Percentiles rank a stretch among this genome's conserved stretches.
Conservation (phyloP, 2,329 filamentous ascomycete genomes). For the Colletotrichum shisoi region DNA sequence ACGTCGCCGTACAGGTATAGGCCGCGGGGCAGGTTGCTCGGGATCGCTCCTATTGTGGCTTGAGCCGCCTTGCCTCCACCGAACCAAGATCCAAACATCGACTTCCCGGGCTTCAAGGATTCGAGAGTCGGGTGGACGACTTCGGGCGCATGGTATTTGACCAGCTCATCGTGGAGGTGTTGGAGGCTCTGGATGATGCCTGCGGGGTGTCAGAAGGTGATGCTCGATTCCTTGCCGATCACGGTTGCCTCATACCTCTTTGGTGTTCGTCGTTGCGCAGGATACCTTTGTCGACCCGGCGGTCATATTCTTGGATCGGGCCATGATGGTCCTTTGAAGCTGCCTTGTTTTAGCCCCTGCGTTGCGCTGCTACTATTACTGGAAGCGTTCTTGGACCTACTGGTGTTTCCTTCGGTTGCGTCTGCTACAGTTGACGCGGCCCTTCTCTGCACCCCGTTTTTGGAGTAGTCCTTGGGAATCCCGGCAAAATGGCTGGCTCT, state of each 20-base stretch:
- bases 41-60: slow-evolving; percentile 62
- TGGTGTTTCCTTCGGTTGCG: slow-evolving; percentile 25
- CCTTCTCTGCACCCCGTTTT: slow-evolving; percentile 24
- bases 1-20: slow-evolving; percentile 97
- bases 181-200: slow-evolving; percentile 90
- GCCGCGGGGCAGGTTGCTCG: slow-evolving; percentile 80
- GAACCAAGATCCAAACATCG: slow-evolving; percentile 69
- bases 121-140: slow-evolving; percentile 82
- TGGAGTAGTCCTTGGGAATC: slow-evolving; percentile 1
- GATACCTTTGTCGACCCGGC: slow-evolving; percentile 74
- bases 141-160: slow-evolving; percentile 73
- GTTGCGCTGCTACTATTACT: neutral
- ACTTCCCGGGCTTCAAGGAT: slow-evolving; percentile 64
- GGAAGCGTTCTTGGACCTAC: slow-evolving; percentile 8
- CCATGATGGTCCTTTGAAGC: slow-evolving; percentile 58
- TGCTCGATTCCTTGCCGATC: neutral
- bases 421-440: slow-evolving; percentile 35
- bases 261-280: slow-evolving; percentile 91
- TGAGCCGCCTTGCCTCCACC: slow-evolving; percentile 54
- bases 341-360: slow-evolving; percentile 22
- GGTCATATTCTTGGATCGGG: slow-evolving; percentile 88
- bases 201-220: slow-evolving; percentile 47
- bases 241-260: slow-evolving; percentile 65
- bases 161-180: slow-evolving; percentile 84
- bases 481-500: neutral